Percentiles rank a stretch among this genome's conserved stretches.
Conservation (phyloP, 257 asterid genomes). For the Ajuga chamaepitys region DNA sequence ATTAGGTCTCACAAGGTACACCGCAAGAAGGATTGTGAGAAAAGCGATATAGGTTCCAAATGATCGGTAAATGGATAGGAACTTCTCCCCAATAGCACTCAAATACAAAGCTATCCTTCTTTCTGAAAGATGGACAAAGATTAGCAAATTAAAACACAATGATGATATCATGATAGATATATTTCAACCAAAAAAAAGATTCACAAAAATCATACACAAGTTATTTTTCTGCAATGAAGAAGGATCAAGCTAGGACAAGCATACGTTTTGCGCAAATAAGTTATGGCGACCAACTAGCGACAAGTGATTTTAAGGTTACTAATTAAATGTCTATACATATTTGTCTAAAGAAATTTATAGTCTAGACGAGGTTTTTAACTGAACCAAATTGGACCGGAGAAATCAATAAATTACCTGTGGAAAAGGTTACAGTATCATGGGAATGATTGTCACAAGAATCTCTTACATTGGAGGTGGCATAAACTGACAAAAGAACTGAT, state of each 20-base stretch:
- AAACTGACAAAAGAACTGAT: constrained; percentile 94
- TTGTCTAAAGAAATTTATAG: neutral
- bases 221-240: neutral
- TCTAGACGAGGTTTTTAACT: neutral
- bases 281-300: neutral
- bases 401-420: constrained; percentile 4
- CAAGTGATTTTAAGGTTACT: neutral
- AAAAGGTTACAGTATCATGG: constrained; percentile 53
- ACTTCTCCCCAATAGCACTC: constrained; percentile 77
- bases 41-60: constrained; percentile 90
- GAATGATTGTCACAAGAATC: constrained; percentile 51
- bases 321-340: neutral
- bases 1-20: constrained; percentile 83
- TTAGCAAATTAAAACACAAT: constrained; percentile 6
- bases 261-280: neutral
- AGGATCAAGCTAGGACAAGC: neutral
- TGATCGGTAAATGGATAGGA: constrained; percentile 80
- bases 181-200: neutral
- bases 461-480: constrained; percentile 70
- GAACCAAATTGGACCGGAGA: neutral
- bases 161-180: neutral
- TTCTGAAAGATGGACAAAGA: constrained; percentile 48
- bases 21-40: constrained; percentile 81
- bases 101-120: constrained; percentile 86
- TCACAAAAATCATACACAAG: neutral